Percentiles rank a stretch among this genome's conserved stretches.
Conservation (phyloP, 805 yeast genomes). For the Blastobotrys terrestris region DNA sequence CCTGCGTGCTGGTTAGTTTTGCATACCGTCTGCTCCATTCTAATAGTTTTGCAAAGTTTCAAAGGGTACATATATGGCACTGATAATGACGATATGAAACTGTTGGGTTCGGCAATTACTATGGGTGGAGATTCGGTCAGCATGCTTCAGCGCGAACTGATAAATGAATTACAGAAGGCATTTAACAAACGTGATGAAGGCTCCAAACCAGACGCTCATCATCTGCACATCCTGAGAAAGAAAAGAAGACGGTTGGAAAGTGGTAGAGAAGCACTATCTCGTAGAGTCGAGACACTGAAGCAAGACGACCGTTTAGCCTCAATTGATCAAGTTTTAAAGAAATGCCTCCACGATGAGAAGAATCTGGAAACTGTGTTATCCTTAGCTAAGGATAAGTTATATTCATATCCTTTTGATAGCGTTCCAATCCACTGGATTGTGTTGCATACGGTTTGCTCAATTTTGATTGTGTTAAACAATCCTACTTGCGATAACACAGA, state of each 20-base stretch:
- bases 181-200: too few relatives aligned
- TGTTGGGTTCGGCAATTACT: not conserved
- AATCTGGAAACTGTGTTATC: not conserved
- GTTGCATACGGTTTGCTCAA: not conserved
- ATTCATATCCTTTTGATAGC: not conserved
- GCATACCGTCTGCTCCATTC: not conserved
- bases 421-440: not conserved
- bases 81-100: not conserved
- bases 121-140: not conserved
- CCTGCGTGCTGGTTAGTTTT: not conserved
- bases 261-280: not conserved
- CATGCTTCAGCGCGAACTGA: too few relatives aligned
- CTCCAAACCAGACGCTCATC: too few relatives aligned
- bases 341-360: not conserved
- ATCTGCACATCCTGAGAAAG: too few relatives aligned
- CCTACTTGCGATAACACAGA: not conserved
- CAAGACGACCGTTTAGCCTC: not conserved
- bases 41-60: not conserved
- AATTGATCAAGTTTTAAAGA: not conserved
- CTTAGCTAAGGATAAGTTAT: not conserved
- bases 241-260: not conserved
- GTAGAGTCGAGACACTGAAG: too few relatives aligned
- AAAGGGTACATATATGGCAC: not conserved
- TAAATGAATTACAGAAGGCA: too few relatives aligned
- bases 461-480: not conserved